Evolutionary conservation across 345 rosid species (phyloP).

Genomic region (Citrus inodora): DNA sequence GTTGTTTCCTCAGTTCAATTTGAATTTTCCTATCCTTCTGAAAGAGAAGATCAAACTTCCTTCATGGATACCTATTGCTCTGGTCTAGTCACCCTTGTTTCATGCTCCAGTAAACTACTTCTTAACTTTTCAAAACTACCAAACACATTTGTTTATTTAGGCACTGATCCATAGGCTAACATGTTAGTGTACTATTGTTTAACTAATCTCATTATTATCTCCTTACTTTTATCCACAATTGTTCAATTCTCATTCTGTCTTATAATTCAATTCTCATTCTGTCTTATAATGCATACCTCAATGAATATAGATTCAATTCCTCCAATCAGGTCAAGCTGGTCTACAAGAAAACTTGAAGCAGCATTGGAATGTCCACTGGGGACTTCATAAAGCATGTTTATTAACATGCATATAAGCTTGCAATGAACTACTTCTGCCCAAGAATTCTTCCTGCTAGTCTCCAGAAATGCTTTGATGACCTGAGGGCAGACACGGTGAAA

Average conservation of each 20-base stretch:
- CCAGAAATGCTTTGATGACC: conserved; percentile 81
- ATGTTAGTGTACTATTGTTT: neutral
- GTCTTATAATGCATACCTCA: conserved; percentile 53
- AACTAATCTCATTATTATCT: neutral
- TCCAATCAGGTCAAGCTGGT: conserved; percentile 91
- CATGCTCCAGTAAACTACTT: neutral
- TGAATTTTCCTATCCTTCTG: neutral
- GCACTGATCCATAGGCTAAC: neutral
- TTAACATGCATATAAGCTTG: conserved; percentile 84
- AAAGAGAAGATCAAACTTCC: neutral
- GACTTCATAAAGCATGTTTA: conserved; percentile 83
- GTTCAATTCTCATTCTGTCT: too few species aligned
- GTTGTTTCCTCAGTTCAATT: neutral
- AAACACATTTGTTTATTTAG: neutral
- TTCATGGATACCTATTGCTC: neutral
- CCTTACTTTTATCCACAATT: neutral
- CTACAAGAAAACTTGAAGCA: conserved; percentile 55
- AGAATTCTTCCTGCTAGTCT: conserved; percentile 69
- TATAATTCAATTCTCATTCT: neutral
- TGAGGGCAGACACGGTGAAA: conserved; percentile 28
- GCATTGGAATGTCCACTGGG: conserved; percentile 46
- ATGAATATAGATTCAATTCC: conserved; percentile 87
- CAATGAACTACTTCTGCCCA: conserved; percentile 98
- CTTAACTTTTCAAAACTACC: neutral
- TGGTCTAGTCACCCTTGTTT: neutral